A percentile compares a stretch with the other conserved stretches of the same genome.
Conservation (phyloP, 23 red algal genomes). For the Rhodosorus marinus region DNA sequence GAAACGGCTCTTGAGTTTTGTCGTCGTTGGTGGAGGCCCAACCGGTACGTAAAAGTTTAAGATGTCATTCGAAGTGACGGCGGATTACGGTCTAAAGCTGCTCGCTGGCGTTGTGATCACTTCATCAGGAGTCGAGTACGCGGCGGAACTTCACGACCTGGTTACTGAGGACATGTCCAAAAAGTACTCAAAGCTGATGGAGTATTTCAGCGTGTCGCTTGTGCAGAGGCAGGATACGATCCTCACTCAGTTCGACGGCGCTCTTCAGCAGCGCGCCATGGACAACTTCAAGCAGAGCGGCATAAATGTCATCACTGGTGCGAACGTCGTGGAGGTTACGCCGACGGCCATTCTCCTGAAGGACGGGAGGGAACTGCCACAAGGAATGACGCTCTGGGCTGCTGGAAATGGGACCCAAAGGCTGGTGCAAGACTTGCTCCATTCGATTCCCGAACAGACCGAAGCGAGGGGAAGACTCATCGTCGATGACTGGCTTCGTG, state of each 20-base stretch:
- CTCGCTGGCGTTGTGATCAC: no score
- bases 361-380: constrained; percentile 28
- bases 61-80: no score
- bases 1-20: constrained; percentile 33
- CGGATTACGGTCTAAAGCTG: no score
- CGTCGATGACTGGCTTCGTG: constrained; percentile 68
- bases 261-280: constrained; percentile 54
- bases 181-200: background rate
- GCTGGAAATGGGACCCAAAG: constrained; percentile 64
- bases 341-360: constrained; percentile 13
- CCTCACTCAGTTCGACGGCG: constrained; percentile 73
- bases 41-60: constrained; percentile 15
- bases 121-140: background rate
- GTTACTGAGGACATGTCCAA: background rate
- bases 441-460: constrained; percentile 2
- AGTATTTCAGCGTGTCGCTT: constrained; percentile 25
- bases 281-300: constrained; percentile 27
- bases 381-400: constrained; percentile 85
- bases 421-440: constrained; percentile 27
- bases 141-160: background rate
- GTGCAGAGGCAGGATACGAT: constrained; percentile 49
- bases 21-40: constrained; percentile 71
- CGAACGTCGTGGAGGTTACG: constrained; percentile 28
- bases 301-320: constrained; percentile 43
- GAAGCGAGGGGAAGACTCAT: constrained; percentile 17